phyloP scores from a whole-genome alignment of 1,284 basidiomycete genomes.

The Cutaneotrichosporon spelunceum region DNA sequence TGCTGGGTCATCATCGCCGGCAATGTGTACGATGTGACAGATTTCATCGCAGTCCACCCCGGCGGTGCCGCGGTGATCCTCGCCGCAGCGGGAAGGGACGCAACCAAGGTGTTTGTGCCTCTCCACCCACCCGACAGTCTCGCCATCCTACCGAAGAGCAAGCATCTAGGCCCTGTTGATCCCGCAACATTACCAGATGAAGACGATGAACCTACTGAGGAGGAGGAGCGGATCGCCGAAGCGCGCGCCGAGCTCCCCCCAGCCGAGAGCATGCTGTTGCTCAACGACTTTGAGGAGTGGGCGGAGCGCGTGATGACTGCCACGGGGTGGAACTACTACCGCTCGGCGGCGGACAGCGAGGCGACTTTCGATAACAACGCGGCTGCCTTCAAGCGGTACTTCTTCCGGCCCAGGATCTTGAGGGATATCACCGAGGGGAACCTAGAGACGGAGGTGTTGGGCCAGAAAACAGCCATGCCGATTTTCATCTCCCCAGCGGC shows the following conservation, averaged over 20 bases:
- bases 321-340: constrained; percentile 60
- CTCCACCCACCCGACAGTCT: constrained; percentile 54
- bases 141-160: constrained; percentile 53
- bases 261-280: constrained; percentile 64
- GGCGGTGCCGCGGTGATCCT: constrained; percentile 58
- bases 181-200: constrained; percentile 56
- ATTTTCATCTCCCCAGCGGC: constrained; percentile 81
- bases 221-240: constrained; percentile 65
- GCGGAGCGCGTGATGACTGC: constrained; percentile 51
- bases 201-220: constrained; percentile 57
- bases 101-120: constrained; percentile 55
- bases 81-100: constrained; percentile 58
- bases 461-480: constrained; percentile 67
- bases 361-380: constrained; percentile 54
- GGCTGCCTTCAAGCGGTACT: constrained; percentile 55
- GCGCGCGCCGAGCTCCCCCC: constrained; percentile 61
- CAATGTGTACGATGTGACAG: constrained; percentile 60
- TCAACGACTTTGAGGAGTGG: constrained; percentile 64
- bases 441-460: constrained; percentile 61
- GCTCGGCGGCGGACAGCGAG: constrained; percentile 56
- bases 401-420: constrained; percentile 56
- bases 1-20: constrained; percentile 82
- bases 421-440: constrained; percentile 35
- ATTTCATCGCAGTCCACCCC: constrained; percentile 65
- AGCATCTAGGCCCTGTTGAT: constrained; percentile 69